A percentile compares a stretch with the other conserved stretches of the same genome.
These are phyloP conservation scores for Aureobasidium sp. DNA, from an alignment of 2,329 filamentous ascomycete genomes.

Conservation along the genomic window DNA sequence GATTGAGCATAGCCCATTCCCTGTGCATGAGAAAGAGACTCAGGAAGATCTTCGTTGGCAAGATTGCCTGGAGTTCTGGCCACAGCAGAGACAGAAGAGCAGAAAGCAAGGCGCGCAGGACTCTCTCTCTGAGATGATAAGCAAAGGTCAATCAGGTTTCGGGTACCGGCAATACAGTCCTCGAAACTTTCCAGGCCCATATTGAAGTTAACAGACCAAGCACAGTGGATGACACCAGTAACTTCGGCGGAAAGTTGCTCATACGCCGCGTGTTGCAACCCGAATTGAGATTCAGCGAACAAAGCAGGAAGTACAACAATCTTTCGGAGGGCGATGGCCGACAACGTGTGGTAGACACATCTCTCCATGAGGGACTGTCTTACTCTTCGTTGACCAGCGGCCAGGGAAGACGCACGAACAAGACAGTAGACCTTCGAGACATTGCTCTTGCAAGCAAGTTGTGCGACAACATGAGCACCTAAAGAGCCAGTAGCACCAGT, in stretches of 20 bases:
- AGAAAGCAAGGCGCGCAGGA: slow-evolving; percentile 40
- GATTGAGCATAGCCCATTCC: slow-evolving; percentile 21
- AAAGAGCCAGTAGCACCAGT: slow-evolving; percentile 59
- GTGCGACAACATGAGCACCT: slow-evolving; percentile 48
- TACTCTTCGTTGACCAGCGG: slow-evolving; percentile 29
- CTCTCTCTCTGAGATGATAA: slow-evolving; percentile 25
- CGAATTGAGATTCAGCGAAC: slow-evolving; percentile 35
- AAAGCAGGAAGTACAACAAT: slow-evolving; percentile 35
- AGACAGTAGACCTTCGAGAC: slow-evolving; percentile 41
- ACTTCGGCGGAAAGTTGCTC: slow-evolving; percentile 28
- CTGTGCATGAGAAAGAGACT: slow-evolving; percentile 21
- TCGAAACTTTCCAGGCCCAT: slow-evolving; percentile 45
- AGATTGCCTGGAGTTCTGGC: slow-evolving; percentile 27
- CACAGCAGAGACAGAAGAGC: slow-evolving; percentile 43
- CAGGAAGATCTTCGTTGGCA: slow-evolving; percentile 33
- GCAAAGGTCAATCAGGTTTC: slow-evolving; percentile 35
- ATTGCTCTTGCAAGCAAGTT: slow-evolving; percentile 22
- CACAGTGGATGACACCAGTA: slow-evolving; percentile 43
- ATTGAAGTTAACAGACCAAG: slow-evolving; percentile 53
- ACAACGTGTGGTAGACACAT: slow-evolving; percentile 29
- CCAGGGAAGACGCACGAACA: slow-evolving; percentile 37
- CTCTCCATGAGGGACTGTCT: slow-evolving; percentile 30
- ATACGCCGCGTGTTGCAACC: slow-evolving; percentile 29
- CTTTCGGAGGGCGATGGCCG: slow-evolving; percentile 25
- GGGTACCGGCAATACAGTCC: slow-evolving; percentile 37